Base-by-base conservation (phyloP, 2,329 filamentous ascomycete species). In the Fonsecaea monophora region DNA sequence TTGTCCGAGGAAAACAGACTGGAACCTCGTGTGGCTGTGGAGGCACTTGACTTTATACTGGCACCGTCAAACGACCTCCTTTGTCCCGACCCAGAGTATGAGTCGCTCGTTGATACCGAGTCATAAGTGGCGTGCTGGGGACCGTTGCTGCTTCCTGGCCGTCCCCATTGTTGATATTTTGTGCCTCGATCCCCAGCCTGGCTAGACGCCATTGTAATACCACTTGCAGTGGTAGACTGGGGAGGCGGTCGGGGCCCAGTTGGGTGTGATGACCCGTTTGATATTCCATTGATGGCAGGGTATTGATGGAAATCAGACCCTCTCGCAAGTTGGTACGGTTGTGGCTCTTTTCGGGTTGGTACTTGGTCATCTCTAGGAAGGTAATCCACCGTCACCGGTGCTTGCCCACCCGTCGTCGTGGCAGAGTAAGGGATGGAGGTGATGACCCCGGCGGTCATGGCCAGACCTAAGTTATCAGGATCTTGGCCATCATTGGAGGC, bases 281-380 rank as follows among this genome's bases (percentile, higher is more conserved):
- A 76, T 58, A 84, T 79, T 35, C 86, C 82, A 71, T 90, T 89
- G 77, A 91, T 88, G 60, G 86, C 86, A 50, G 93, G 92, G 77
- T 97, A 97, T 75, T 97, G 94, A 80, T 97, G 92, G 76, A 89
- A 97, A 78, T 97, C 94, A 57, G 87, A 87, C 71, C 83, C 84
- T 80, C 92, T 94, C 78, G 92, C 94, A 62, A 96, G 81, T 75
- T 96, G 92, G 78, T 95, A 91, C 35, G 93, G 92, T 66, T 91
- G 84, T 65, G 90, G 90, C 64, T 95, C 91, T 76, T 88, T 88
- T 72, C 88, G 86, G 32, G 78, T 75, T 25, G 87, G 83, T 72
- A 84, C 78, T 75, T 90, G 87, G 69, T 92, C 89, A 65, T 85
- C 80, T 75, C 87, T 87, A 58, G 90, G 89, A 53, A 92, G 82